Evolutionary conservation across 768 basidiomycete genomes (phyloP).

Genomic region (Terana coerulea): DNA sequence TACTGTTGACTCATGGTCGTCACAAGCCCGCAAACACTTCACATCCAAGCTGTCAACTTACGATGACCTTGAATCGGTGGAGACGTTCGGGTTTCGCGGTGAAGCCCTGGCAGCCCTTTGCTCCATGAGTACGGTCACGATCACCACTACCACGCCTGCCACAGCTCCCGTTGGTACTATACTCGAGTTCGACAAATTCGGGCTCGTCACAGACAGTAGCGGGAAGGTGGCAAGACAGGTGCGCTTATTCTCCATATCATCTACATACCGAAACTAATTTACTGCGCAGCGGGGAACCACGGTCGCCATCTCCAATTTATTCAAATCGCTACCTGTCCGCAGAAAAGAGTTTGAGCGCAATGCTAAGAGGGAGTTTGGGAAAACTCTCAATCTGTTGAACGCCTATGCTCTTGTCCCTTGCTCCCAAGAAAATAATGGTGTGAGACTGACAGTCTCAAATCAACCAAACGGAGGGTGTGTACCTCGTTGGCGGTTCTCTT

Average conservation of each 20-base stretch:
- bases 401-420: slow-evolving; percentile 91
- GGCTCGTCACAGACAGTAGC: slow-evolving; percentile 48
- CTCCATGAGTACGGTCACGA: slow-evolving; percentile 68
- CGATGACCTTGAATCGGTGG: slow-evolving; percentile 64
- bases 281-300: slow-evolving; percentile 81
- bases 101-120: slow-evolving; percentile 95
- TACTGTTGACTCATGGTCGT: not conserved
- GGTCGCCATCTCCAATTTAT: slow-evolving; percentile 64
- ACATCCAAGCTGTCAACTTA: slow-evolving; percentile 88
- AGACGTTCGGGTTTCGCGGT: slow-evolving; percentile 92
- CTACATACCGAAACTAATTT: not conserved
- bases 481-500: not conserved
- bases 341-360: slow-evolving; percentile 90
- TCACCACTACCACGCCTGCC: slow-evolving; percentile 69
- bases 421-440: slow-evolving; percentile 47
- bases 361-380: slow-evolving; percentile 83
- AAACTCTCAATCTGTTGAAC: slow-evolving; percentile 75
- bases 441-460: slow-evolving; percentile 74
- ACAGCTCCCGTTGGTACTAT: slow-evolving; percentile 77
- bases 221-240: slow-evolving; percentile 79
- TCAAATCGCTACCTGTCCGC: slow-evolving; percentile 82
- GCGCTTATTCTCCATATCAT: not conserved
- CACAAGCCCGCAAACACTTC: slow-evolving; percentile 87
- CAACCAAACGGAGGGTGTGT: slow-evolving; percentile 66
- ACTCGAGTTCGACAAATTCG: slow-evolving; percentile 68